A percentile compares a stretch with the other conserved stretches of the same genome.
Conservation (phyloP, 2,329 filamentous ascomycete genomes). For the Neofusicoccum kwambonambiense region DNA sequence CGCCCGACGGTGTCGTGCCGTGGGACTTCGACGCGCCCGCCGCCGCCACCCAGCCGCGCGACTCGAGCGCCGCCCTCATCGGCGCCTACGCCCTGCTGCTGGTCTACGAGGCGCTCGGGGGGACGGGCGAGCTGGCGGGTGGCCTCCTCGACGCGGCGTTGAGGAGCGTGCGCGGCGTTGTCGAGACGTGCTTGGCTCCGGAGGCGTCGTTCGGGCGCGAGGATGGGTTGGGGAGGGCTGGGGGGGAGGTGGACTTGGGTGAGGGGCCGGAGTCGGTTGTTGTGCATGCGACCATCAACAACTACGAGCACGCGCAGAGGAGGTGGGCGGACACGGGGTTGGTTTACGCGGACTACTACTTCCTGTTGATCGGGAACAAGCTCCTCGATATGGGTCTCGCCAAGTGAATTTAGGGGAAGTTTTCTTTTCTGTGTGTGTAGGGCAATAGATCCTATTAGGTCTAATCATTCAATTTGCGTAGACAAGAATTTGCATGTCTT, state of each 20-base stretch:
- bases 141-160: background rate
- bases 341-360: conserved; percentile 49
- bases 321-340: conserved; percentile 45
- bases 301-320: conserved; percentile 42
- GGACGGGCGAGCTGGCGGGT: conserved; percentile 22
- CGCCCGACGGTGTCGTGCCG: conserved; percentile 37
- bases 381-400: conserved; percentile 32
- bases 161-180: background rate
- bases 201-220: background rate
- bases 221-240: background rate
- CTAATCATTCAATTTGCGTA: too few relatives aligned
- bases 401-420: background rate
- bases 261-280: conserved; percentile 43
- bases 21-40: conserved; percentile 50
- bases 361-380: conserved; percentile 44
- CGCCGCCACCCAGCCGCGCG: conserved; percentile 31
- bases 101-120: conserved; percentile 33
- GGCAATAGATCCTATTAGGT: too few relatives aligned
- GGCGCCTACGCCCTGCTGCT: conserved; percentile 42
- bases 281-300: conserved; percentile 45
- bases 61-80: conserved; percentile 43
- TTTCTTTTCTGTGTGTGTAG: too few relatives aligned
- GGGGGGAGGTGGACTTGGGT: conserved; percentile 23
- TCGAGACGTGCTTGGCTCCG: background rate
- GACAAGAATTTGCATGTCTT: too few relatives aligned